These are phyloP conservation scores for Xylariaceae sp. DNA, from an alignment of 2,329 filamentous ascomycete genomes.

Conservation along the genomic window DNA sequence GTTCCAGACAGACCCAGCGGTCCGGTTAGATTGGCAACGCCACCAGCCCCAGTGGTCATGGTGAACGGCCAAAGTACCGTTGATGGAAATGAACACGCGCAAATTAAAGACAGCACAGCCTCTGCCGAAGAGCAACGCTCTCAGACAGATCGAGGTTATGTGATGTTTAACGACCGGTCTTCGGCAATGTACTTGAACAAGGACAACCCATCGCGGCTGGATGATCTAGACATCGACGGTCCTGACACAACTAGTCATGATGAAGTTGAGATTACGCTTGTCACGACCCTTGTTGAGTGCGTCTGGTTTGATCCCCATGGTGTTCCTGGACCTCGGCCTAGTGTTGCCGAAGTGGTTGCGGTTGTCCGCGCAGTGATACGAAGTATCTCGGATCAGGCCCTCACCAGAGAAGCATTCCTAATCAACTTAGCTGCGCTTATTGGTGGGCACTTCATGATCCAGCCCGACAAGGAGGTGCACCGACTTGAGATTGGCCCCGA, in stretches of 20 bases:
- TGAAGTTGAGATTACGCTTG: conserved; percentile 54
- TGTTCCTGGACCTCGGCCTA: conserved; percentile 40
- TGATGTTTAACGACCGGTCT: conserved; percentile 15
- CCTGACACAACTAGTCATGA: conserved; percentile 55
- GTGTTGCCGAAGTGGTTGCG: conserved; percentile 52
- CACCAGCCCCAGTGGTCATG: conserved; percentile 49
- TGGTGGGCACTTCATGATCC: conserved; percentile 52
- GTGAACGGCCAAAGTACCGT: conserved; percentile 46
- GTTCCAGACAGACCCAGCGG: conserved; percentile 61
- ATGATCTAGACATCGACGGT: conserved; percentile 30
- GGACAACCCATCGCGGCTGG: conserved; percentile 19
- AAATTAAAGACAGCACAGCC: background rate
- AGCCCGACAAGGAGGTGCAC: conserved; percentile 40
- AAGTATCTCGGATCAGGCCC: conserved; percentile 49
- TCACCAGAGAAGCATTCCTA: conserved; percentile 54
- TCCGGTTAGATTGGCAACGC: conserved; percentile 61
- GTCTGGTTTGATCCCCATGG: conserved; percentile 52
- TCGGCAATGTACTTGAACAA: conserved; percentile 26
- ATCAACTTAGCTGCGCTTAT: conserved; percentile 58
- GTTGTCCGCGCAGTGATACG: conserved; percentile 54
- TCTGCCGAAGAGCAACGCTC: background rate
- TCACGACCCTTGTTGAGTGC: conserved; percentile 47
- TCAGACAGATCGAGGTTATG: no score
- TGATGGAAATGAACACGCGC: conserved; percentile 10
- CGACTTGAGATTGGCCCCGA: conserved; percentile 43